phyloP scores from a whole-genome alignment of 495 filamentous ascomycete species.

The Cenococcum geophilum region DNA sequence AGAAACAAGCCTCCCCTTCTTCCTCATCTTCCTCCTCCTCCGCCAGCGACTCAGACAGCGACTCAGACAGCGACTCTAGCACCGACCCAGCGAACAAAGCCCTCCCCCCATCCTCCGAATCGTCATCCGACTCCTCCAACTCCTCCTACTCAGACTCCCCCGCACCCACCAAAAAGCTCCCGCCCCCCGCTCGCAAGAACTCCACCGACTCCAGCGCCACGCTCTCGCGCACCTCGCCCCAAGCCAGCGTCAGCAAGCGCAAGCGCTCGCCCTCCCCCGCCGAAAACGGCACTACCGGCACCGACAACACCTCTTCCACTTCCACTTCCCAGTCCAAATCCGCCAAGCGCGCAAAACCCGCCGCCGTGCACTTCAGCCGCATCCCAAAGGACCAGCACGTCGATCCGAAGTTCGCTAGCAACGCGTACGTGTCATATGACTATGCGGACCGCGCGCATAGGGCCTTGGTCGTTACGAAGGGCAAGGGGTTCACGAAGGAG shows the following conservation, averaged over 20 bases:
- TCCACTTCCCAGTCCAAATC: neutral
- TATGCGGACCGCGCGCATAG: conserved; percentile 83
- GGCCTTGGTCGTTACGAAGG: conserved; percentile 83
- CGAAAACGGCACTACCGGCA: neutral
- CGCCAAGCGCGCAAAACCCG: conserved; percentile 12
- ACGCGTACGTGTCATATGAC: conserved; percentile 72
- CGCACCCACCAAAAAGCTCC: conserved; percentile 6
- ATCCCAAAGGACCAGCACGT: conserved; percentile 53
- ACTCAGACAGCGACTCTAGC: conserved; percentile 13
- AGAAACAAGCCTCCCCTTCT: neutral
- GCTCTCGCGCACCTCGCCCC: conserved; percentile 18
- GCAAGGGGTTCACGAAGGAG: conserved; percentile 98
- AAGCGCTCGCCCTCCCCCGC: conserved; percentile 37
- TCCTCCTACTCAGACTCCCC: conserved; percentile 22
- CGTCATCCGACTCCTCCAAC: conserved; percentile 20
- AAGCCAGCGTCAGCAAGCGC: conserved; percentile 22
- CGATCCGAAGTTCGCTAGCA: conserved; percentile 57
- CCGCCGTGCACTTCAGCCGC: conserved; percentile 41
- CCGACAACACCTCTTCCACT: conserved; percentile 20
- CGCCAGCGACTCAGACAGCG: conserved; percentile 10
- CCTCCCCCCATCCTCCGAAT: conserved; percentile 15
- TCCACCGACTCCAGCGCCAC: conserved; percentile 36
- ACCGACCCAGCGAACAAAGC: conserved; percentile 1
- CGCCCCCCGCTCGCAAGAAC: conserved; percentile 16
- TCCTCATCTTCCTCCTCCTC: conserved; percentile 12